Evolutionary conservation across 257 asterid genomes (phyloP).

Genomic region (Ajuga chamaepitys): DNA sequence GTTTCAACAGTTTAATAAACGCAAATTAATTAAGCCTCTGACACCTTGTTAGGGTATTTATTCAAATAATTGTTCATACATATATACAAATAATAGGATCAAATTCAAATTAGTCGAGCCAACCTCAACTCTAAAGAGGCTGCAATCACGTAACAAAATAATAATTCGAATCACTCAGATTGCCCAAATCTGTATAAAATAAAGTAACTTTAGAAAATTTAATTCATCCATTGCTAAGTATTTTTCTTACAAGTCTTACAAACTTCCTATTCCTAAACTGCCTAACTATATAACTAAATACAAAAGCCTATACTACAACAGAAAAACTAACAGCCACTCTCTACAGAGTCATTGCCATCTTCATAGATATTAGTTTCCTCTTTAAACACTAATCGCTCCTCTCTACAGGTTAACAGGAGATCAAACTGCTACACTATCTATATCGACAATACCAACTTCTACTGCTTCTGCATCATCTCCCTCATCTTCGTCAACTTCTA

Average conservation of each 20-base stretch:
- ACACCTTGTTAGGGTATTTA: too few relatives aligned
- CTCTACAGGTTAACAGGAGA: constrained; percentile 22
- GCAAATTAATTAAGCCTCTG: too few relatives aligned
- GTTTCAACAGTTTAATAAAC: too few relatives aligned
- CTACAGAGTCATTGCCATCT: neutral
- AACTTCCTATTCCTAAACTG: constrained; percentile 21
- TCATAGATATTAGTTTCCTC: constrained; percentile 1
- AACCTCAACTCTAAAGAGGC: too few relatives aligned
- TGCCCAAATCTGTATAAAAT: neutral
- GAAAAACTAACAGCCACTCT: neutral
- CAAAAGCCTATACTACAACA: too few relatives aligned
- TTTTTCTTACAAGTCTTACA: constrained; percentile 12
- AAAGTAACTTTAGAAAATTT: neutral
- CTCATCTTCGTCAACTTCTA: constrained; percentile 43
- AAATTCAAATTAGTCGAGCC: too few relatives aligned
- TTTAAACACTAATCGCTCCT: neutral
- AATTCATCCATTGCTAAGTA: constrained; percentile 3
- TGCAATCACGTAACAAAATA: too few relatives aligned
- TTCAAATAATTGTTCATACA: too few relatives aligned
- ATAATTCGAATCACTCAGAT: neutral
- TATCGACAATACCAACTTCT: constrained; percentile 28
- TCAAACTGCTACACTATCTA: constrained; percentile 10
- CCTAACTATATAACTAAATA: constrained; percentile 8
- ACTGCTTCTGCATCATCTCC: constrained; percentile 19
- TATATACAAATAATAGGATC: too few relatives aligned